Conservation (phyloP, 768 basidiomycete genomes). For the Mycena rebaudengoi region DNA sequence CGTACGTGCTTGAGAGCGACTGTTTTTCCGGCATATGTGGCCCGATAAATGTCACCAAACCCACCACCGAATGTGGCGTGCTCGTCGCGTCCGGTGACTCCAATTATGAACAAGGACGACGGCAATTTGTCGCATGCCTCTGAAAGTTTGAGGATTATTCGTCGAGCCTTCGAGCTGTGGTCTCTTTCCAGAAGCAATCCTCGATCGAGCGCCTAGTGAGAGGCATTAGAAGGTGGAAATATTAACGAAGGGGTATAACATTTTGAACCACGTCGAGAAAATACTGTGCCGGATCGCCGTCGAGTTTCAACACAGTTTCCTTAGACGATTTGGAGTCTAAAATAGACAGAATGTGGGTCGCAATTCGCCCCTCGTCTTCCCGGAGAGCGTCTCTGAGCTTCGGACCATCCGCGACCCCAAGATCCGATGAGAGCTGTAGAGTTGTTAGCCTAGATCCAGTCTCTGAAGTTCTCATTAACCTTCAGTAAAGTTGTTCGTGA, state of each 20-base stretch:
- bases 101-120: background rate
- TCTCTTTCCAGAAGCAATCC: background rate
- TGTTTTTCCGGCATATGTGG: background rate
- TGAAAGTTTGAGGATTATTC: background rate
- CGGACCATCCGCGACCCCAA: background rate
- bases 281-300: background rate
- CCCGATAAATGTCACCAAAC: background rate
- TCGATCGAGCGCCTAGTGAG: background rate
- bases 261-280: slow-evolving; percentile 7
- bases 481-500: no score
- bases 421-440: background rate
- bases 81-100: background rate
- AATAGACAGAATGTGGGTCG: background rate
- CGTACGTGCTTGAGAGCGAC: slow-evolving; percentile 6
- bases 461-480: no score
- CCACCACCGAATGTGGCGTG: background rate
- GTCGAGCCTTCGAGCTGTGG: background rate
- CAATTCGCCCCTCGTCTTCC: slow-evolving; percentile 8
- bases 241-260: no score
- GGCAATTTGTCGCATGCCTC: slow-evolving; percentile 7
- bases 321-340: background rate
- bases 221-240: background rate
- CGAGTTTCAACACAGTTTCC: background rate
- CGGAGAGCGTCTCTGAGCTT: background rate
- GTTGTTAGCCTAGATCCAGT: no score